phyloP scores from a whole-genome alignment of 1,284 basidiomycete species.

The Microbotryum intermedium region DNA sequence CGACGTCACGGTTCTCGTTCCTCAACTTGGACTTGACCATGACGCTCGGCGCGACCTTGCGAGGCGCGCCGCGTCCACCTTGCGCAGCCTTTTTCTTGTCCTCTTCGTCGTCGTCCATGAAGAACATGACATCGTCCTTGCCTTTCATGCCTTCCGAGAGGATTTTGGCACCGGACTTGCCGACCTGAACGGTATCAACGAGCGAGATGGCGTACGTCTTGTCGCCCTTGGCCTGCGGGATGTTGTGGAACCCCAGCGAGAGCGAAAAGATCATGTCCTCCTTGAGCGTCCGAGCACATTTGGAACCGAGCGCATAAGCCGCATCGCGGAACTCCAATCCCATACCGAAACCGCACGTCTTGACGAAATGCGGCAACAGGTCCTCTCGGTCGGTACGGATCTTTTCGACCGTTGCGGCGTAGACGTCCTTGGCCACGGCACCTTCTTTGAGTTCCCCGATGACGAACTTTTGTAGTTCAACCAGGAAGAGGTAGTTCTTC shows the following conservation, averaged over 20 bases:
- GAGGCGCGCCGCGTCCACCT: slow-evolving; percentile 40
- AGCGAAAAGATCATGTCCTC: slow-evolving; percentile 80
- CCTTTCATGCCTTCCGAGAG: slow-evolving; percentile 77
- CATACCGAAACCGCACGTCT: slow-evolving; percentile 88
- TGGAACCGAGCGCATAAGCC: slow-evolving; percentile 68
- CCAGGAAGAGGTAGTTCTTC: slow-evolving; percentile 66
- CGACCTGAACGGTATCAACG: slow-evolving; percentile 78
- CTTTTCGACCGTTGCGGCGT: slow-evolving; percentile 64
- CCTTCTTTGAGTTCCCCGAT: slow-evolving; percentile 74
- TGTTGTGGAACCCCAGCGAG: slow-evolving; percentile 71
- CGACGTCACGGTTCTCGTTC: slow-evolving; percentile 64
- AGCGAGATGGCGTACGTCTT: slow-evolving; percentile 83
- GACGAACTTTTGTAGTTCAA: slow-evolving; percentile 70
- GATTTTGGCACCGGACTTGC: slow-evolving; percentile 56
- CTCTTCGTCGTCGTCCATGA: slow-evolving; percentile 47
- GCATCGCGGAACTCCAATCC: slow-evolving; percentile 92
- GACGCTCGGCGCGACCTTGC: slow-evolving; percentile 19
- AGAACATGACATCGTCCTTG: slow-evolving; percentile 80
- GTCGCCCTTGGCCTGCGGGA: slow-evolving; percentile 61
- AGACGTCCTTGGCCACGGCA: slow-evolving; percentile 64
- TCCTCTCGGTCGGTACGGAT: slow-evolving; percentile 70
- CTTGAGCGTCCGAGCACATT: slow-evolving; percentile 64
- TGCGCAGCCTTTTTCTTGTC: slow-evolving; percentile 49
- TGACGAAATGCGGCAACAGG: slow-evolving; percentile 73
- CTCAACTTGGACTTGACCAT: slow-evolving; percentile 59